A percentile compares a stretch with the other conserved stretches of the same genome.
phyloP scores from a whole-genome alignment of 148 eudicot species.

The Chenopodium suecicum region DNA sequence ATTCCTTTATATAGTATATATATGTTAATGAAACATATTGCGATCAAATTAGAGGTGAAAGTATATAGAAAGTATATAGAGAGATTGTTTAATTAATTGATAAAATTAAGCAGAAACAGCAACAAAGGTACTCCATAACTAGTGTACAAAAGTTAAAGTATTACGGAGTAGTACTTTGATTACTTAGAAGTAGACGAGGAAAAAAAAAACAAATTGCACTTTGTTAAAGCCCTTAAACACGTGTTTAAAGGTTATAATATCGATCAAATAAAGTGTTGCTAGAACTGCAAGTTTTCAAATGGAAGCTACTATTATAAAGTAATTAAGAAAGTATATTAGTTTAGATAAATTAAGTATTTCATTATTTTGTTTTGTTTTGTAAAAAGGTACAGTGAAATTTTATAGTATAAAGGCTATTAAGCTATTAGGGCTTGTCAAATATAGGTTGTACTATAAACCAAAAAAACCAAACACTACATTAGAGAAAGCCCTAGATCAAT shows the following conservation, averaged over 20 bases:
- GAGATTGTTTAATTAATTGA: too few species aligned
- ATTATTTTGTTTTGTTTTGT: background rate
- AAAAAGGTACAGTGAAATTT: background rate
- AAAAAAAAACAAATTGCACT: background rate
- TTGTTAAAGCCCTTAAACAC: slow-evolving; percentile 3
- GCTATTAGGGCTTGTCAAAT: slow-evolving; percentile 16
- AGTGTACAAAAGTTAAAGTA: background rate
- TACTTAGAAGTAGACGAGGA: background rate
- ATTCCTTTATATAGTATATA: too few species aligned
- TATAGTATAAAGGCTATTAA: slow-evolving; percentile 7
- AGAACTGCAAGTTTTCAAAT: slow-evolving; percentile 1
- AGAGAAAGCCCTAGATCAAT: background rate
- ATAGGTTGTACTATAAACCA: background rate
- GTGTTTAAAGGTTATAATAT: slow-evolving; percentile 10
- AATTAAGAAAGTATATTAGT: background rate
- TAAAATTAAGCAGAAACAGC: too few species aligned
- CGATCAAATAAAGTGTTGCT: background rate
- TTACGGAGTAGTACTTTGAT: too few species aligned
- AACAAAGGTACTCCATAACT: too few species aligned
- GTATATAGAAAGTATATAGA: too few species aligned
- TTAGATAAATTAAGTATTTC: background rate
- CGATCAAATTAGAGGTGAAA: too few species aligned
- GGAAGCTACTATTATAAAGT: background rate
- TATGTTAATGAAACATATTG: too few species aligned
- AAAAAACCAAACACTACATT: background rate